Percentiles rank a stretch among this genome's conserved stretches.
Conservation (phyloP, 2,329 filamentous ascomycete genomes). For the Arthrobotrys sinensis region DNA sequence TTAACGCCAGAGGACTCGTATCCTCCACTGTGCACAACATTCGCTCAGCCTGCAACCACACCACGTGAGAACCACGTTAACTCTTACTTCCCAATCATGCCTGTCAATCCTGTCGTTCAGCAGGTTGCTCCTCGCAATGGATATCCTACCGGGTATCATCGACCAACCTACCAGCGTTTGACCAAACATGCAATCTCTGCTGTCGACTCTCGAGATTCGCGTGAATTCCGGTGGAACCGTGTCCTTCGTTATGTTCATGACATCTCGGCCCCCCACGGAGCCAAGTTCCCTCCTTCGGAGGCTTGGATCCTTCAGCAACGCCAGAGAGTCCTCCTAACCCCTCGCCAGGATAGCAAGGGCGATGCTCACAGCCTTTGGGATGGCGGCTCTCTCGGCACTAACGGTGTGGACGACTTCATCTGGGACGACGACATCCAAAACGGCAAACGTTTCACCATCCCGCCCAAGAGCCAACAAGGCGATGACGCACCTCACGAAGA, state of each 20-base stretch:
- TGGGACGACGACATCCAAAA: constrained; percentile 64
- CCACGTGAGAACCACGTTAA: constrained; percentile 30
- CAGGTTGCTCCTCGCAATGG: constrained; percentile 61
- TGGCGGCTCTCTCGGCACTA: constrained; percentile 64
- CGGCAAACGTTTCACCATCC: constrained; percentile 60
- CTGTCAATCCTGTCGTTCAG: constrained; percentile 63
- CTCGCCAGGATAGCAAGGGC: constrained; percentile 40
- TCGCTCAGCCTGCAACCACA: constrained; percentile 46
- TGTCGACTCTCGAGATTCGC: constrained; percentile 63
- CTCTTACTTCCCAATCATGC: constrained; percentile 62
- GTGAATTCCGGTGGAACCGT: constrained; percentile 64
- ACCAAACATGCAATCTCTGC: constrained; percentile 63
- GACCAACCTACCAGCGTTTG: constrained; percentile 60
- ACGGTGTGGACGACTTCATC: constrained; percentile 65
- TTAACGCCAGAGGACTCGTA: constrained; percentile 63
- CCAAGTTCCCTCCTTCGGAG: constrained; percentile 51
- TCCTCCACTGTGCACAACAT: constrained; percentile 62
- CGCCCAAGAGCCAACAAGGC: constrained; percentile 57
- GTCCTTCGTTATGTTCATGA: constrained; percentile 64
- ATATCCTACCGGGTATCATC: constrained; percentile 52
- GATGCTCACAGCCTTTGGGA: constrained; percentile 62
- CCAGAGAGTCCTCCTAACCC: constrained; percentile 38
- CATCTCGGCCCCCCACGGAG: constrained; percentile 51
- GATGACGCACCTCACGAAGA: constrained; percentile 43
- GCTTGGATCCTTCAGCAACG: constrained; percentile 57